Evolutionary conservation across 2,329 filamentous ascomycete genomes (phyloP), one percentile per base, ranked within the genome.

Genomic region (Graphium sp.): DNA sequence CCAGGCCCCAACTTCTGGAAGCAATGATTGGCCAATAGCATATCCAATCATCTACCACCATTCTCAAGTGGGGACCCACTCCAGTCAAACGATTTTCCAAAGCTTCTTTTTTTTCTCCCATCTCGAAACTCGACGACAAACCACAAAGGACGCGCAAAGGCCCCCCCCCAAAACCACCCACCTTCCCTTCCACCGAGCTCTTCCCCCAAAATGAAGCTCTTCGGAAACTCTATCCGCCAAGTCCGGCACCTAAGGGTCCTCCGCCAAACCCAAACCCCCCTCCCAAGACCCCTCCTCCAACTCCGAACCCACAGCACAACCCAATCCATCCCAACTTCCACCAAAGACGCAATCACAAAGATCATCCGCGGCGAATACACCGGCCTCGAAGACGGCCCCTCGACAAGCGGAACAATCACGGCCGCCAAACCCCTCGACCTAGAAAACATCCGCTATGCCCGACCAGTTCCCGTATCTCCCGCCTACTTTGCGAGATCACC

Each of bases 401-500:
- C 25, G 10, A 30, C 30, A 18, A 26, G 26, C 10, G 30, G 30
- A 17, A 34, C 32, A 22, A 36, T 38, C 22, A 26, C 32, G 26
- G 34, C 36, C n/a, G 36, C 36, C 9, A 26, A 27, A 5, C 32
- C 33, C 19, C 24, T 36, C 13, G 26, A 27, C 14, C 31, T 34
- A n/a, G 29, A 32, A 19, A 11, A 34, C n/a, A 34, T 38, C 17
- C 38, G 42, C 16, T 64, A 70, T 38, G 74, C 80, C 30, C 81
- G 89, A 38, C 60, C 91, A 14, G 59, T 94, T 20, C 89, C 89
- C 13, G 65, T 66, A 16, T 93, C 85, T 20, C 75, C 82, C 3
- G 89, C 87, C n/a, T 98, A 98, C 56, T 98, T 95, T 59, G 85
- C 83, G 29, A 77, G 77, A 29, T 76, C 76, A 35, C 79, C 85